phyloP scores from a whole-genome alignment of 352 stramenopile genomes.

The Phytophthora pluvialis region DNA sequence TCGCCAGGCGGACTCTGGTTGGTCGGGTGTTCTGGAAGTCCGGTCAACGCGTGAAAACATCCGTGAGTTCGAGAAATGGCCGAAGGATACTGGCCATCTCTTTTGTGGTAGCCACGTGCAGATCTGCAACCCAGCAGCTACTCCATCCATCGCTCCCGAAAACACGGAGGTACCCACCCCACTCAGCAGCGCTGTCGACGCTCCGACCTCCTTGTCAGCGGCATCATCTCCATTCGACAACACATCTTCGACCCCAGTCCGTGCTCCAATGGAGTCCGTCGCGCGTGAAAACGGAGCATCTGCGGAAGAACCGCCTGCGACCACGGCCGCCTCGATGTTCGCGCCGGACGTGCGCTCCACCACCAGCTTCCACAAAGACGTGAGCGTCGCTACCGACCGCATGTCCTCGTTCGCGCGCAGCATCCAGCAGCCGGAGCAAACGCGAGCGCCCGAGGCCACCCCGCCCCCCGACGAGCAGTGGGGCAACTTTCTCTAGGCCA shows the following conservation, averaged over 20 bases:
- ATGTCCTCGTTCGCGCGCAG: constrained; percentile 20
- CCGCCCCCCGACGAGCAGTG: constrained; percentile 23
- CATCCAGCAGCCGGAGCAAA: constrained; percentile 28
- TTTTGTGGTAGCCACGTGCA: constrained; percentile 43
- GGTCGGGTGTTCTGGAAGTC: constrained; percentile 57
- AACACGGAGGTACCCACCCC: neutral
- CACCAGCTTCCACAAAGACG: constrained; percentile 29
- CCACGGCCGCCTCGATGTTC: neutral
- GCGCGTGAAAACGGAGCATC: constrained; percentile 1
- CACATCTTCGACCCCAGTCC: neutral
- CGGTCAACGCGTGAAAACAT: constrained; percentile 52
- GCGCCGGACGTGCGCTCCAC: constrained; percentile 25
- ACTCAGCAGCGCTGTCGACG: constrained; percentile 1
- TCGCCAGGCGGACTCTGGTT: constrained; percentile 24
- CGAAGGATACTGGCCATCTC: constrained; percentile 41
- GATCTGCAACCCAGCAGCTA: constrained; percentile 13
- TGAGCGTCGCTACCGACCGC: constrained; percentile 16
- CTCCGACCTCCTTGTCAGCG: neutral
- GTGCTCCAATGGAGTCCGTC: constrained; percentile 4
- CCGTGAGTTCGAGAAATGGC: constrained; percentile 52
- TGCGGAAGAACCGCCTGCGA: neutral
- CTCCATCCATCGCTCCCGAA: constrained; percentile 1
- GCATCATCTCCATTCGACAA: neutral
- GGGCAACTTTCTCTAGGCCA: constrained; percentile 31
- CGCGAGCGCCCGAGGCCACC: constrained; percentile 18